Percentiles rank a stretch among this genome's conserved stretches.
These are phyloP conservation scores for Hondaea fermentalgiana DNA, from an alignment of 108 stramenopile genomes.

Conservation along the genomic window DNA sequence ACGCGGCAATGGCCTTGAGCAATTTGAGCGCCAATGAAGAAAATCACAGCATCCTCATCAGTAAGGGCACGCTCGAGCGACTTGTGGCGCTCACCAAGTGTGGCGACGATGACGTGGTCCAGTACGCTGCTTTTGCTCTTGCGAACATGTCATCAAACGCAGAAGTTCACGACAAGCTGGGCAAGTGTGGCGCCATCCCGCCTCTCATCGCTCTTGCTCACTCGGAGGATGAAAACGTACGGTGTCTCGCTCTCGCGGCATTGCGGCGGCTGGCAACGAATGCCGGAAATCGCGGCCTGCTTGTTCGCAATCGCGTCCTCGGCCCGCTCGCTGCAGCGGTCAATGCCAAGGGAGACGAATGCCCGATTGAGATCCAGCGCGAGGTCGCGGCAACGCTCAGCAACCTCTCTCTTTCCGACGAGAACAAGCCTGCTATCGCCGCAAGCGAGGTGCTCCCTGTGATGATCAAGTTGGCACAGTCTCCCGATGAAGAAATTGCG, in stretches of 20 bases:
- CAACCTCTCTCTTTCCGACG: slow-evolving; percentile 51
- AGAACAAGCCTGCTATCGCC: slow-evolving; percentile 52
- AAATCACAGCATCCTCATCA: slow-evolving; percentile 48
- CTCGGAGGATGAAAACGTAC: slow-evolving; percentile 45
- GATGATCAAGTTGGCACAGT: slow-evolving; percentile 44
- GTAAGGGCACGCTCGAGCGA: slow-evolving; percentile 42
- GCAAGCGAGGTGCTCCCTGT: slow-evolving; percentile 28
- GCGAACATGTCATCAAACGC: slow-evolving; percentile 60
- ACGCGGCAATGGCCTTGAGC: slow-evolving; percentile 57
- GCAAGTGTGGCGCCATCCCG: slow-evolving; percentile 45
- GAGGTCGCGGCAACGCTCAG: slow-evolving; percentile 66
- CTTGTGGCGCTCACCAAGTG: slow-evolving; percentile 35
- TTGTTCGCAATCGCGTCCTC: slow-evolving; percentile 46
- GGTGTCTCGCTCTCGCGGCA: slow-evolving; percentile 59
- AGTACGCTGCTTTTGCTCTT: slow-evolving; percentile 55
- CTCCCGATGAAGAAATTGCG: slow-evolving; percentile 55
- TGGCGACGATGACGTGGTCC: slow-evolving; percentile 29
- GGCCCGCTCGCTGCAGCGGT: slow-evolving; percentile 41
- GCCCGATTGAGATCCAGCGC: slow-evolving; percentile 48
- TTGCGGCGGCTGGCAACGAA: slow-evolving; percentile 54
- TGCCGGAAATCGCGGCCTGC: slow-evolving; percentile 45
- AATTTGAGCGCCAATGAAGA: slow-evolving; percentile 63
- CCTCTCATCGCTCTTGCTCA: slow-evolving; percentile 46
- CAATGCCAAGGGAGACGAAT: slow-evolving; percentile 27
- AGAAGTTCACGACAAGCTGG: slow-evolving; percentile 52